Percentiles rank a stretch among this genome's conserved stretches.
phyloP scores from a whole-genome alignment of 345 rosid species.

The Salix suchowensis region DNA sequence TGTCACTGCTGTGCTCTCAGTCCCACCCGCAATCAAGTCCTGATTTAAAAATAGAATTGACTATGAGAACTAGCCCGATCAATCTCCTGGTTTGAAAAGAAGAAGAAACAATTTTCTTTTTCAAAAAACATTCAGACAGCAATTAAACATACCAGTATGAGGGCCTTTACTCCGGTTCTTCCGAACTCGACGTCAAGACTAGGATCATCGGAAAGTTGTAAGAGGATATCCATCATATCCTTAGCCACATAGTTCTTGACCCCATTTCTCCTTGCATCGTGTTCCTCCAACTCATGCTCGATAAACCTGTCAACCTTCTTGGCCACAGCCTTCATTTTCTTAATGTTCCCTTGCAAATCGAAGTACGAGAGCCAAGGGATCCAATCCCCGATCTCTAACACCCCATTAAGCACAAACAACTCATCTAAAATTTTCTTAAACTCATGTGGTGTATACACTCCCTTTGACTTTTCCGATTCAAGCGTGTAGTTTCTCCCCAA shows the following conservation, averaged over 20 bases:
- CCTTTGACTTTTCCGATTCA: slow-evolving; percentile 19
- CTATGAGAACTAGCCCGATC: neutral
- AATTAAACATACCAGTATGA: slow-evolving; percentile 37
- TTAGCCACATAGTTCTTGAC: slow-evolving; percentile 38
- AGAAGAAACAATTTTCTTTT: too few relatives aligned
- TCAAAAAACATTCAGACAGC: too few relatives aligned
- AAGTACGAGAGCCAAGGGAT: slow-evolving; percentile 55
- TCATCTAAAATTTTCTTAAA: slow-evolving; percentile 68
- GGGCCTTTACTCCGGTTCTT: slow-evolving; percentile 54
- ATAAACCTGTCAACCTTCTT: slow-evolving; percentile 51
- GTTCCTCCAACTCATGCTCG: slow-evolving; percentile 61
- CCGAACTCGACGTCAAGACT: slow-evolving; percentile 56
- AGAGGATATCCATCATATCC: slow-evolving; percentile 59
- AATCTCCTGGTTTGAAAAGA: too few relatives aligned
- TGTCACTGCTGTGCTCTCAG: slow-evolving; percentile 57
- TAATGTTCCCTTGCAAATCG: slow-evolving; percentile 59
- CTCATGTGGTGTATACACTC: slow-evolving; percentile 51
- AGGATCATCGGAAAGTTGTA: slow-evolving; percentile 56
- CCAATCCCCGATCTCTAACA: slow-evolving; percentile 59
- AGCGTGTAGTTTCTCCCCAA: slow-evolving; percentile 57
- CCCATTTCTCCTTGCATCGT: slow-evolving; percentile 31
- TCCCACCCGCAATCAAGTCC: slow-evolving; percentile 61
- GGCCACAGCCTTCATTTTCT: slow-evolving; percentile 56
- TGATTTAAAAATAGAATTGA: neutral
- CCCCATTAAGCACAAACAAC: slow-evolving; percentile 57